Base-by-base conservation (phyloP, 2,329 filamentous ascomycete genomes). In the Phialocephala subalpina region DNA sequence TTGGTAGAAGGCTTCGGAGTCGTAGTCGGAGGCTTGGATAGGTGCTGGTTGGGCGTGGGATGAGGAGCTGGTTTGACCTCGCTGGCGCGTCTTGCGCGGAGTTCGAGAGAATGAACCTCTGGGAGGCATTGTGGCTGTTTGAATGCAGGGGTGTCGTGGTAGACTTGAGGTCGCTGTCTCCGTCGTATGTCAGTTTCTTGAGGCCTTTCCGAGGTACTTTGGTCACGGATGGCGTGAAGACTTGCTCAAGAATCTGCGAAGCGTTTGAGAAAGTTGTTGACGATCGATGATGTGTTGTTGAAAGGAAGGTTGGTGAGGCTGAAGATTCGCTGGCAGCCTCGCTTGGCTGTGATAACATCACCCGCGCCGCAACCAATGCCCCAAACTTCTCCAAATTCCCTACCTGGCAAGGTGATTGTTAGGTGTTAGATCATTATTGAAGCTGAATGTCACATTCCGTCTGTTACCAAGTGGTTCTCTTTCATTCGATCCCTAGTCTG, bases 1-100 rank as follows among this genome's bases (percentile, higher is more conserved):
- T 69, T 77, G 72, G 59, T 78, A 76, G 63, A 67, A 75, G 16
- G 77, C 78, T 73, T 85, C 82, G 20, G 81, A 83, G 67, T 86
- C 84, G 77, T 80, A 87, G 81, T 81, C 86, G 70, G 82, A 87
- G 60, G 80, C 83, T 75, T 80, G 85, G 40, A 78, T 38, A 49
- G 67, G 66, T 18, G 64, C 60, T n/a, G 67, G 81, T 67, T 73
- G 79, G 8, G 66, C 47, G 35, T 73, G 78, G n/a, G 67, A 81
- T 67, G 73, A 79, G 2, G 67, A 56, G 42, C 59, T 60, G 65
- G 70, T 80, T 72, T 67, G 74, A 81, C 76, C 72, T 55, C 72
- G 71, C 47, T 73, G 73, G 52, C 77, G 75, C 45, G 73, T 70
- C 63, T 77, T 79, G 68, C 77, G 78, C 16, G 59, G 63, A 3